Percentiles rank a stretch among this genome's conserved stretches.
Evolutionary conservation across 257 asterid genomes (phyloP).

Genomic region (Buddleja alternifolia): DNA sequence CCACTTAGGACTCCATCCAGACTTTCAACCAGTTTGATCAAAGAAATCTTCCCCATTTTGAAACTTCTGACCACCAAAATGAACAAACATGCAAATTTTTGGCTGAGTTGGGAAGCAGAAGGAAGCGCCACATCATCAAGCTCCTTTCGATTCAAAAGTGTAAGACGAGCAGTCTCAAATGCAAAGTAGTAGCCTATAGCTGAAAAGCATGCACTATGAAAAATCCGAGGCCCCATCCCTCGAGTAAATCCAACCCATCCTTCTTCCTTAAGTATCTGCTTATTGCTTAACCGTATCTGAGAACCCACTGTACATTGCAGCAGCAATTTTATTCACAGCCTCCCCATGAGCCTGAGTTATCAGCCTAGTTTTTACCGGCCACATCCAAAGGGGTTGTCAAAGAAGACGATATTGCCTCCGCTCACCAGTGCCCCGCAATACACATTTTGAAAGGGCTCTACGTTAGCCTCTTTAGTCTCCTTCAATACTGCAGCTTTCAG

Average conservation of each 20-base stretch:
- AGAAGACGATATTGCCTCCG: slow-evolving; percentile 94
- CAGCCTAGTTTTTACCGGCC: slow-evolving; percentile 90
- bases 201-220: slow-evolving; percentile 89
- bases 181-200: slow-evolving; percentile 97
- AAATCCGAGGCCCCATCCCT: slow-evolving; percentile 96
- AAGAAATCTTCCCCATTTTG: background rate
- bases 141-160: slow-evolving; percentile 75
- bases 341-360: slow-evolving; percentile 89
- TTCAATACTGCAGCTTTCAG: slow-evolving; percentile 81
- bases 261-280: slow-evolving; percentile 87
- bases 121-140: slow-evolving; percentile 39
- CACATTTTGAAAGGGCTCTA: slow-evolving; percentile 92
- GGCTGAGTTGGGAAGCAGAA: slow-evolving; percentile 31
- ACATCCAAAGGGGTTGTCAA: slow-evolving; percentile 96
- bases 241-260: slow-evolving; percentile 93
- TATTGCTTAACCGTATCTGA: slow-evolving; percentile 57
- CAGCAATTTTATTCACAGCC: slow-evolving; percentile 61
- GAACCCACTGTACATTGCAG: slow-evolving; percentile 66
- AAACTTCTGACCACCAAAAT: too few relatives aligned
- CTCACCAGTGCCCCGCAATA: slow-evolving; percentile 93
- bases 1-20: too few relatives aligned
- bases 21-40: too few relatives aligned
- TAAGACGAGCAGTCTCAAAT: slow-evolving; percentile 88
- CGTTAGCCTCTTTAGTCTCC: slow-evolving; percentile 41
- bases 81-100: background rate